A percentile compares a stretch with the other conserved stretches of the same genome.
These are phyloP conservation scores for Cladophialophora chaetospira DNA, from an alignment of 2,329 filamentous ascomycete genomes.

Conservation along the genomic window DNA sequence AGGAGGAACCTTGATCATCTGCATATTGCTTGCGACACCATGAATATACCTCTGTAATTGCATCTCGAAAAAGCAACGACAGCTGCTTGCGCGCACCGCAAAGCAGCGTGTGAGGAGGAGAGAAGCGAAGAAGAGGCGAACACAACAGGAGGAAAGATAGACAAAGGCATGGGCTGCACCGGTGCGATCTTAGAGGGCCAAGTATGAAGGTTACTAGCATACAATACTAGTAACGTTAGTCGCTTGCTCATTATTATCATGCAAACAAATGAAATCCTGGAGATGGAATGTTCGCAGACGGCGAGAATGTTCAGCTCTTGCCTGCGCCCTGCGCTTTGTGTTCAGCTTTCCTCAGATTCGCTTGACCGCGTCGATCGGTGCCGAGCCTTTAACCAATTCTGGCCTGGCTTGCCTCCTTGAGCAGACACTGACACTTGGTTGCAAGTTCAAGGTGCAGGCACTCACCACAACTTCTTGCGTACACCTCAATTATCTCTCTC, in stretches of 20 bases:
- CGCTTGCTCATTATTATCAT: neutral
- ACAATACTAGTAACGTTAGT: no score
- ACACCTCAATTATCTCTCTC: neutral
- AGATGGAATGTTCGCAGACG: constrained; percentile 1
- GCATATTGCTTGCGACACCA: no score
- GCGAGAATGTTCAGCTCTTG: constrained; percentile 7
- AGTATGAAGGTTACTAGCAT: no score
- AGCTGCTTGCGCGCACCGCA: no score
- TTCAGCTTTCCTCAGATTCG: neutral
- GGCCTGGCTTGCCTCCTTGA: constrained; percentile 6
- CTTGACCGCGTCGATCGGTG: constrained; percentile 11
- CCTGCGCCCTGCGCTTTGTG: neutral
- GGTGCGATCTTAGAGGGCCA: neutral
- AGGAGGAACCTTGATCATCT: no score
- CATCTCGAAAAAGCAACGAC: no score
- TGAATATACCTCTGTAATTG: no score
- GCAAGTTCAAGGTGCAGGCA: constrained; percentile 12
- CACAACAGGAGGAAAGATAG: no score
- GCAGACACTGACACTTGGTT: constrained; percentile 7
- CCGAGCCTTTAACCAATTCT: constrained; percentile 2
- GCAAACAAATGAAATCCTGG: neutral
- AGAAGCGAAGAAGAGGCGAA: no score
- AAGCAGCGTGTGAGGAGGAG: no score
- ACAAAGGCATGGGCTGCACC: neutral
- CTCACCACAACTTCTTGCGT: neutral